Percentiles rank a stretch among this genome's conserved stretches.
phyloP scores from a whole-genome alignment of 2,329 filamentous ascomycete species.

The Phyllosticta citribraziliensis region DNA sequence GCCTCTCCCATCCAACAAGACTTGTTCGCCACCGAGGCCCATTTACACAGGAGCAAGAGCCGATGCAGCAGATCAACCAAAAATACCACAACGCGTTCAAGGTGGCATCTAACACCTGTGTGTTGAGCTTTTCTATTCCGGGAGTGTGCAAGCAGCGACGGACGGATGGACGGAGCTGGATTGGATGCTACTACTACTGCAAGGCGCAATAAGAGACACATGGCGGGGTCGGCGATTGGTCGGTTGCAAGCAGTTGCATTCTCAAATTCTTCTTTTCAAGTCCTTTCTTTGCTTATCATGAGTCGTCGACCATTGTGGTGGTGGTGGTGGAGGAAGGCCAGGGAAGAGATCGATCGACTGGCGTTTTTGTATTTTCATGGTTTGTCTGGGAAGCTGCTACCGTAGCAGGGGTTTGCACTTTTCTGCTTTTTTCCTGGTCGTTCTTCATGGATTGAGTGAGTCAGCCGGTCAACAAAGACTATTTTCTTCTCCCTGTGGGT shows the following conservation, averaged over 20 bases:
- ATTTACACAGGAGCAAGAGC: not conserved
- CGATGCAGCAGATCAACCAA: not conserved
- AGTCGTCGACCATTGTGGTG: too few species aligned
- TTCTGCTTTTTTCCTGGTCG: too few species aligned
- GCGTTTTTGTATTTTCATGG: too few species aligned
- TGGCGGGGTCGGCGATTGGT: not conserved
- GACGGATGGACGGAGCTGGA: not conserved
- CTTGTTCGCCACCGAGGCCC: not conserved
- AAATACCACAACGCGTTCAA: not conserved
- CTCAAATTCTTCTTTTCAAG: not conserved
- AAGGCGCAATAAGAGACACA: not conserved
- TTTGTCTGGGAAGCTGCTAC: too few species aligned
- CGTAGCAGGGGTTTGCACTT: too few species aligned
- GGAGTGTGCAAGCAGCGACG: not conserved
- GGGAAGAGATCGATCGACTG: too few species aligned
- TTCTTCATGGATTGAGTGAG: too few species aligned
- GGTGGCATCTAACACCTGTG: not conserved
- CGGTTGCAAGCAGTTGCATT: not conserved
- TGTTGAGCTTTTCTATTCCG: not conserved
- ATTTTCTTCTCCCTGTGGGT: too few species aligned
- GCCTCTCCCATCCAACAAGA: not conserved
- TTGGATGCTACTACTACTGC: not conserved
- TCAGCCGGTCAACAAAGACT: too few species aligned
- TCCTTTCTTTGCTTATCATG: not conserved
- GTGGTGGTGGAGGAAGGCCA: too few species aligned